Evolutionary conservation across 768 basidiomycete genomes (phyloP).

Genomic region (Lanmaoa rubissima): DNA sequence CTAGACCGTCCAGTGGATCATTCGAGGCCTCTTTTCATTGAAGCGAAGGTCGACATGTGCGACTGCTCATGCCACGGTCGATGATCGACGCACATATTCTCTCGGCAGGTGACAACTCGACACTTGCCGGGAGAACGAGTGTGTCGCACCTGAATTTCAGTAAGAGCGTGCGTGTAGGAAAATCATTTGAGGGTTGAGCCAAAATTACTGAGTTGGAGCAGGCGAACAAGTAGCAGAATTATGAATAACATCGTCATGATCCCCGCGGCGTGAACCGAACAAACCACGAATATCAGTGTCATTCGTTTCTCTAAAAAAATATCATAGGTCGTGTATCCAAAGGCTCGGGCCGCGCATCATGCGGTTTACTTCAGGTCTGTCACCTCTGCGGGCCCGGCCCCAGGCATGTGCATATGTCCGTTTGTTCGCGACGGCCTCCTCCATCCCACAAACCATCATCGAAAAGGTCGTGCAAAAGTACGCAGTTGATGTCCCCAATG

Average conservation of each 20-base stretch:
- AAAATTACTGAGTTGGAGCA: not conserved
- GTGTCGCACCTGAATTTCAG: not conserved
- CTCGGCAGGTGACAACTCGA: no score
- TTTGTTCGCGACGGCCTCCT: conserved; percentile 33
- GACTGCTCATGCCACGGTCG: not conserved
- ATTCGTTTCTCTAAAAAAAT: not conserved
- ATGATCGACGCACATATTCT: no score
- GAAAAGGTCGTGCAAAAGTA: conserved; percentile 99
- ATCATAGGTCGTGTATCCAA: not conserved
- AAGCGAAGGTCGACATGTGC: not conserved
- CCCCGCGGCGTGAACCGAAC: not conserved
- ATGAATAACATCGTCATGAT: not conserved
- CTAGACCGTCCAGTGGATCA: not conserved
- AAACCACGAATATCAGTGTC: not conserved
- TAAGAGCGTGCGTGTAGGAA: not conserved
- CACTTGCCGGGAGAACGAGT: not conserved
- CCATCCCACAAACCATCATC: conserved; percentile 80
- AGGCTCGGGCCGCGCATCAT: conserved; percentile 1
- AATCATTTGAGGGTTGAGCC: not conserved
- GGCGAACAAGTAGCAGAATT: no score
- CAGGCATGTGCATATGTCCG: conserved; percentile 10
- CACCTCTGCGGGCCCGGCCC: conserved; percentile 4
- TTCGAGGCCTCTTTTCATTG: not conserved
- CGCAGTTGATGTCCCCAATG: conserved; percentile 82
- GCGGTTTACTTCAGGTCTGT: conserved; percentile 13